Percentiles rank a stretch among this genome's conserved stretches.
These are phyloP conservation scores for Ascosphaera acerosa DNA, from an alignment of 2,329 filamentous ascomycete genomes.

Conservation along the genomic window DNA sequence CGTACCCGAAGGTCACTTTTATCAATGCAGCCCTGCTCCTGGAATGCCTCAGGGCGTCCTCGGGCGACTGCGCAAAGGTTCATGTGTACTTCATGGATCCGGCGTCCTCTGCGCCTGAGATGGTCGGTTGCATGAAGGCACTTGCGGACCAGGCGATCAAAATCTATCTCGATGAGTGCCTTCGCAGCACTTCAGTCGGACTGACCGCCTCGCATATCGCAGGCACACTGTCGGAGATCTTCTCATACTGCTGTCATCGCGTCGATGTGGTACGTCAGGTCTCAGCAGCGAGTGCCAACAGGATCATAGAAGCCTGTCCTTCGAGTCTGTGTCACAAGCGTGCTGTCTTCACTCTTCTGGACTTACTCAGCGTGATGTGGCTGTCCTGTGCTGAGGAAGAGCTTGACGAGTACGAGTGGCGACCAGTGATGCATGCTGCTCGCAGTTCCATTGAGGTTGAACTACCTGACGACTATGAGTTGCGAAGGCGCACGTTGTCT, in stretches of 20 bases:
- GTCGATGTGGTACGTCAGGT: conserved; percentile 79
- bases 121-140: conserved; percentile 36
- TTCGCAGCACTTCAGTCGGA: conserved; percentile 42
- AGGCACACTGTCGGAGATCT: conserved; percentile 59
- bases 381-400: conserved; percentile 80
- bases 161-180: conserved; percentile 51
- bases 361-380: conserved; percentile 88
- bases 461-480: conserved; percentile 76
- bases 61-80: conserved; percentile 74
- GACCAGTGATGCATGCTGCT: conserved; percentile 51
- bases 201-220: conserved; percentile 90
- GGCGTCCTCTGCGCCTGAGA: conserved; percentile 37
- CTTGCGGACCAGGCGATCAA: conserved; percentile 46
- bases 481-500: conserved; percentile 56
- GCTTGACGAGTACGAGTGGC: conserved; percentile 77
- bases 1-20: conserved; percentile 79
- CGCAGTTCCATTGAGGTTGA: conserved; percentile 61
- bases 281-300: conserved; percentile 58
- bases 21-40: conserved; percentile 74
- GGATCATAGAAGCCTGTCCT: conserved; percentile 60
- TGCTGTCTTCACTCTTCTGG: conserved; percentile 76
- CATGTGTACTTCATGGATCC: conserved; percentile 89
- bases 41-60: conserved; percentile 62
- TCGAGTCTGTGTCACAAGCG: conserved; percentile 74
- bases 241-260: conserved; percentile 77